Percentiles rank a stretch among this genome's conserved stretches.
phyloP scores from a whole-genome alignment of 306 rosid genomes.

The Phaseolus lunatus region DNA sequence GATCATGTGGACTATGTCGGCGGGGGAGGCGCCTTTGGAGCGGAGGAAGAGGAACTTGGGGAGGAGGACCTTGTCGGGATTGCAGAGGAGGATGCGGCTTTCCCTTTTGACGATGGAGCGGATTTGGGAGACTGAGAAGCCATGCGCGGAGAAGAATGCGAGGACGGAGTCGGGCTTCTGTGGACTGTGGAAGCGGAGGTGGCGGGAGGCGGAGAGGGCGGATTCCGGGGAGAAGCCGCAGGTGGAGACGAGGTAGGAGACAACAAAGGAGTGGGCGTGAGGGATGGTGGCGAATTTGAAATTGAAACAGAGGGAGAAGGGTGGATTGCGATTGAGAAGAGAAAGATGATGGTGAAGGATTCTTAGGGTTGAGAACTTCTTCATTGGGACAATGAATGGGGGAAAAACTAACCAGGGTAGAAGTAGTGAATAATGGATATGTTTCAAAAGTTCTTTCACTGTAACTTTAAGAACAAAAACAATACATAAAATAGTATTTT shows the following conservation, averaged over 20 bases:
- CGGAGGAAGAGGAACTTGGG: constrained; percentile 44
- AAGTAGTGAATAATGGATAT: no score
- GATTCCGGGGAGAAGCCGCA: constrained; percentile 47
- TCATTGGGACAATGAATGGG: background rate
- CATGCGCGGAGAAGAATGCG: background rate
- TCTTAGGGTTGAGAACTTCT: background rate
- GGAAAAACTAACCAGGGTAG: background rate
- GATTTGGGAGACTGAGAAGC: constrained; percentile 13
- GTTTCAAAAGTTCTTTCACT: no score
- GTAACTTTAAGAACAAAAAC: no score
- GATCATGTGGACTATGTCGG: constrained; percentile 27
- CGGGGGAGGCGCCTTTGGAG: constrained; percentile 43
- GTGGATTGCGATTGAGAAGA: background rate
- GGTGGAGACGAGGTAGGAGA: constrained; percentile 51
- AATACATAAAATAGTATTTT: no score
- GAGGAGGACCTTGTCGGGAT: constrained; percentile 10
- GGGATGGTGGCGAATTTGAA: background rate
- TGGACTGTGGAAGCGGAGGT: background rate
- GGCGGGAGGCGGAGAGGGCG: constrained; percentile 2
- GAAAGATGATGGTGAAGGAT: background rate
- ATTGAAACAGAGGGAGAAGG: background rate
- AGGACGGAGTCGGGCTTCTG: background rate
- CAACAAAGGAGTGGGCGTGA: constrained; percentile 13
- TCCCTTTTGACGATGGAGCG: background rate
- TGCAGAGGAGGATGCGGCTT: background rate